Evolutionary conservation across 2,329 filamentous ascomycete genomes (phyloP), one percentile per base, ranked within the genome.

Genomic region (Keithomyces neogunnii): DNA sequence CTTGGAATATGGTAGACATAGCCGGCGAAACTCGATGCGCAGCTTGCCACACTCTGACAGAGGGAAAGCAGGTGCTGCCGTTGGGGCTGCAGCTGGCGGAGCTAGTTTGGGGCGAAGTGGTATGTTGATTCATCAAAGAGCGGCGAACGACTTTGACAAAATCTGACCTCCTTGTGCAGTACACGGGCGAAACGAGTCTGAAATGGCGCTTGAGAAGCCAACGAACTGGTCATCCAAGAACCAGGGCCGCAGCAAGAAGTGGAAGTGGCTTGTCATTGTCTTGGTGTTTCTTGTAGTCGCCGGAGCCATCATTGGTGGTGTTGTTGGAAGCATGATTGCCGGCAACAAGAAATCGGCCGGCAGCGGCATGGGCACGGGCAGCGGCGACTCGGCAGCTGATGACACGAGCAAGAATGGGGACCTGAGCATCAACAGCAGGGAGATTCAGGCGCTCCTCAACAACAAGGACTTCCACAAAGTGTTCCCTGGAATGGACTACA

Each of bases 401-500:
- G 87, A 92, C 62, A 63, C 69, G 0, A 65, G 72, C 10, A 68
- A 74, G 51, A 88, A 88, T 59, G 84, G 85, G 42, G 87, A 92
- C 56, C 78, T 96, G 5, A 71, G 76, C 66, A 83, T 84, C 66
- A 73, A 92, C 66, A 95, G 89, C 7, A 59, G 71, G 1, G 87
- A 95, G 69, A 95, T 96, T 70, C 78, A 95, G 72, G 75, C 76
- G 3, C 75, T 97, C 11, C 75, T 96, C 74, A 85, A 87, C 72
- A 96, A 96, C 68, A 65, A 75, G 0, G 71, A 90, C 56, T 76
- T 97, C 29, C 89, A 96, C 76, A 95, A 89, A 67, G 89, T 97
- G 2, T 97, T 97, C 66, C 88, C 90, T 0, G 92, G 90, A 30
- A 88, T 97, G 70, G 92, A 96, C 69, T 97, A 97, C 66, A 97